Evolutionary conservation across 2,329 filamentous ascomycete genomes (phyloP).

Genomic region (Amauroascus niger): DNA sequence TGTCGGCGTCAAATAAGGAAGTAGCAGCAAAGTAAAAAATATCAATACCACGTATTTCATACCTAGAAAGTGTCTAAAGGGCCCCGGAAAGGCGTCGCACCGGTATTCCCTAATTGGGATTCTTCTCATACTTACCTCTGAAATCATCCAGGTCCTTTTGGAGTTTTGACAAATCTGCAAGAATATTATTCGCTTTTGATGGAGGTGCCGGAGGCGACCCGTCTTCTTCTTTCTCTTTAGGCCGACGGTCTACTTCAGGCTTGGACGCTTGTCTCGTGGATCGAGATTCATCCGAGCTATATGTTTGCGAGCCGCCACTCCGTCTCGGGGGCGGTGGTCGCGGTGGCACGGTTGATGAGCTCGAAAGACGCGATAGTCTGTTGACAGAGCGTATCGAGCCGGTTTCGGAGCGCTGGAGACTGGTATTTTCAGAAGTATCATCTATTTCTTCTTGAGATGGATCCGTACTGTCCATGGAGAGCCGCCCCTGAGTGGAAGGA

Average conservation of each 20-base stretch:
- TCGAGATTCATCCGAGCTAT: conserved; percentile 18
- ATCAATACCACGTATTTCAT: too few species aligned
- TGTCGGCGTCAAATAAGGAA: too few species aligned
- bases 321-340: conserved; percentile 42
- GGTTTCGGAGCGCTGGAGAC: conserved; percentile 7
- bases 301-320: conserved; percentile 35
- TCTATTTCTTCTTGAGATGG: not conserved
- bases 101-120: not conserved
- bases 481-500: conserved; percentile 2
- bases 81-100: too few species aligned
- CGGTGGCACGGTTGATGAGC: conserved; percentile 30
- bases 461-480: not conserved
- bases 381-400: conserved; percentile 11
- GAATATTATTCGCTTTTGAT: conserved; percentile 48
- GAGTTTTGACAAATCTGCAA: conserved; percentile 61
- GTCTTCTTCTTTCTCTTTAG: not conserved
- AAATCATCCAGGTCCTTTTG: conserved; percentile 64
- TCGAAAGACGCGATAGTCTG: conserved; percentile 22
- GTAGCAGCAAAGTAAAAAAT: too few species aligned
- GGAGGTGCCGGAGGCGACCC: conserved; percentile 23
- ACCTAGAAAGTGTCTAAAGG: too few species aligned
- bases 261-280: conserved; percentile 30
- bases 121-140: conserved; percentile 28
- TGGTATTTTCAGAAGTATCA: conserved; percentile 3
- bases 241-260: not conserved